phyloP scores from a whole-genome alignment of 345 rosid genomes.

The Populus euphratica region DNA sequence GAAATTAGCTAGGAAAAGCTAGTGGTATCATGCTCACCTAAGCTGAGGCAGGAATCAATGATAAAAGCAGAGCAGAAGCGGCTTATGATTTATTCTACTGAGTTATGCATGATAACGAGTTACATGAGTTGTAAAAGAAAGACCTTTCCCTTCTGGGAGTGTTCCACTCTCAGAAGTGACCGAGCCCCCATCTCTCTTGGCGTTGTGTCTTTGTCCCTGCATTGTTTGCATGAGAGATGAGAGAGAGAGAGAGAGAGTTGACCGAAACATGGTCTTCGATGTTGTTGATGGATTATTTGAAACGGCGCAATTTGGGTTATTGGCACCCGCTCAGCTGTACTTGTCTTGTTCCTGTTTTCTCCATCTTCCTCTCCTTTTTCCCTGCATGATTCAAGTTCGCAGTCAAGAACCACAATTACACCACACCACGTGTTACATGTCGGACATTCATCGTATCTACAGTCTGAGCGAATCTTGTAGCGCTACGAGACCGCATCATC shows the following conservation, averaged over 20 bases:
- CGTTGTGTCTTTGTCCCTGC: background rate
- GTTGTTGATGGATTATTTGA: background rate
- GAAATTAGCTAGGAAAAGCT: too few relatives aligned
- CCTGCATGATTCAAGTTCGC: too few relatives aligned
- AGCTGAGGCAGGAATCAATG: too few relatives aligned
- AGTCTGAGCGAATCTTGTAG: background rate
- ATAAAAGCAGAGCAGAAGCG: too few relatives aligned
- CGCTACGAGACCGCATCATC: background rate
- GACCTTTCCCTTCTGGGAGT: background rate
- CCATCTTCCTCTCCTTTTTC: background rate
- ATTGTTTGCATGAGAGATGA: background rate
- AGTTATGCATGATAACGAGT: too few relatives aligned
- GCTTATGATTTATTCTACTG: too few relatives aligned
- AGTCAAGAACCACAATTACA: background rate
- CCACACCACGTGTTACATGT: background rate
- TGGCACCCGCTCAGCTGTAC: background rate
- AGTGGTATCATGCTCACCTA: too few relatives aligned
- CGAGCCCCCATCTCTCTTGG: background rate
- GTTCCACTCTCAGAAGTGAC: background rate
- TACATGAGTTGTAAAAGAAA: background rate
- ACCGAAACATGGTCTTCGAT: background rate
- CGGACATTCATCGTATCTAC: background rate
- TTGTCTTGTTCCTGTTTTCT: background rate
- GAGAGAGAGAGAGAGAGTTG: background rate
- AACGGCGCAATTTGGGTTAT: background rate